Evolutionary conservation across 2,329 filamentous ascomycete genomes (phyloP), one percentile per base, ranked within the genome.

Genomic region (Proliferodiscus dingleyae): DNA sequence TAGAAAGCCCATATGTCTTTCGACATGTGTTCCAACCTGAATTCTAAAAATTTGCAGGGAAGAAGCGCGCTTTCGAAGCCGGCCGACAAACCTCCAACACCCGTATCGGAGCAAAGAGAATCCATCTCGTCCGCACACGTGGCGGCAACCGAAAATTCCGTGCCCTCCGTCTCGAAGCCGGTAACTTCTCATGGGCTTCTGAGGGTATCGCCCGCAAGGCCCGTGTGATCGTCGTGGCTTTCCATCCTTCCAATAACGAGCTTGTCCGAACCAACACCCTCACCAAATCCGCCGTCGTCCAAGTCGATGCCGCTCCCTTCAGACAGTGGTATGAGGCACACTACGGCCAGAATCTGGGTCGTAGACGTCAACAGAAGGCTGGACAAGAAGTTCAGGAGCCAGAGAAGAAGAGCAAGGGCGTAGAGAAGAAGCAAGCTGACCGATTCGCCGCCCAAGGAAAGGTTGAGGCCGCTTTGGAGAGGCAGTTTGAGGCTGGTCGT

Each of bases 201-300:
- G 93, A 98, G 82, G 90, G 91, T 68, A 80, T 89, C 74, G 87
- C 91, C 75, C 91, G 93, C 84, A 98, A 98, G 85, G 89, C 88
- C 75, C 93, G 94, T 80, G 87, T 98, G 72, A 96, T 98, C 72
- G 89, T 80, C 67, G 94, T 98, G 76, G 86, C 85, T 71, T 98
- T 89, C 87, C 94, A 98, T 78, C 94, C 93, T 56, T 96, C 91
- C 72, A 98, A 98, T 90, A 98, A 98, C 89, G 93, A 98, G 80
- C 83, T 98, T 65, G 90, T 98, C 80, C 93, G 93, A 70, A 98
- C 93, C 75, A 98, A 98, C 86, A 97, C 93, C 78, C 83, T 98
- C 72, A 98, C 93, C 81, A 94, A 90, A 79, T 89, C 89, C 69
- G 93, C 93, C 77, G 88, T 98, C 68, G 88, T 98, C 72, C 93